Evolutionary conservation across 2,329 filamentous ascomycete genomes (phyloP).

Genomic region (Colletotrichum eremochloae): DNA sequence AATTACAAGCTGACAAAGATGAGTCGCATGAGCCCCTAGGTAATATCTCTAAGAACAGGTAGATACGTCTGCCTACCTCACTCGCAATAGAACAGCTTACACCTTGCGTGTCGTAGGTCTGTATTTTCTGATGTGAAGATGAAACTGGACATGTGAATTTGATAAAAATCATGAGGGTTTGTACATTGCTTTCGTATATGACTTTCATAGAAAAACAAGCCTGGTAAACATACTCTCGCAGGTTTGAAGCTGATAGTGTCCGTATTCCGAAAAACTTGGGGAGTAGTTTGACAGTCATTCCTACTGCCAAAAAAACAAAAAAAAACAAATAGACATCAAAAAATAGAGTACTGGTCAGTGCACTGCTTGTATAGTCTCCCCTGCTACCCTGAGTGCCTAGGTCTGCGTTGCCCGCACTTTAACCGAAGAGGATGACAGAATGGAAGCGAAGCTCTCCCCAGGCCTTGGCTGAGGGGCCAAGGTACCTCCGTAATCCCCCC

Average conservation of each 20-base stretch:
- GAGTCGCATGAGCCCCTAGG: neutral
- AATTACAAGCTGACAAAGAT: neutral
- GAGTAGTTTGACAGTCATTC: neutral
- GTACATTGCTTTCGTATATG: neutral
- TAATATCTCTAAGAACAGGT: no score
- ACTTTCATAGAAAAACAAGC: neutral
- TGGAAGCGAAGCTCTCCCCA: constrained; percentile 17
- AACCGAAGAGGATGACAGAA: constrained; percentile 22
- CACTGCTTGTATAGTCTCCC: neutral
- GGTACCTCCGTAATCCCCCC: constrained; percentile 9
- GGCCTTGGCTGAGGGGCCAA: constrained; percentile 11
- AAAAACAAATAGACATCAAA: neutral
- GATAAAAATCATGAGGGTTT: neutral
- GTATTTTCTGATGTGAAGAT: neutral
- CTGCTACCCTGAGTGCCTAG: neutral
- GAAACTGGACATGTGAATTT: neutral
- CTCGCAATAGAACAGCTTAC: neutral
- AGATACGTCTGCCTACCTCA: neutral
- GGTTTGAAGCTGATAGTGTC: neutral
- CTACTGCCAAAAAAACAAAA: neutral
- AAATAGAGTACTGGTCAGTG: constrained; percentile 21
- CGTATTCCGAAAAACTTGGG: neutral
- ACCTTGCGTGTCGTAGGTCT: neutral
- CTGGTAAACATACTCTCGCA: no score
- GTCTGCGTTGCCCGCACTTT: constrained; percentile 9